phyloP scores from a whole-genome alignment of 78 protist genomes.

The Creolimax fragrantissima region DNA sequence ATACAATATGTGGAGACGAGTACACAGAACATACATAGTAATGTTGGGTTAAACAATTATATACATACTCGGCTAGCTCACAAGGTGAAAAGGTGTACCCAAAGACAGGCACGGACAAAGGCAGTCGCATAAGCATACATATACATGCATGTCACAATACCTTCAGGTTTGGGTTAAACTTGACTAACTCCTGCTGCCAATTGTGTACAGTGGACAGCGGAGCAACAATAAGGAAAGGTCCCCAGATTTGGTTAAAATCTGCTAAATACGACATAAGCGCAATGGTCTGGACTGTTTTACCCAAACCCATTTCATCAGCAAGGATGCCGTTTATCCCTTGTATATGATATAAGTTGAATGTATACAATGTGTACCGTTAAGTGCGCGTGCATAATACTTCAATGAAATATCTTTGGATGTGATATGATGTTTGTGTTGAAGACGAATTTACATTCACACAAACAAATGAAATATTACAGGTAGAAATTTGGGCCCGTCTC shows the following conservation, averaged over 20 bases:
- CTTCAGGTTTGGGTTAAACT: conserved; percentile 30
- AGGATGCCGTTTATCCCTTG: conserved; percentile 75
- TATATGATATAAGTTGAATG: neutral
- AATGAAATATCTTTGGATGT: too few species aligned
- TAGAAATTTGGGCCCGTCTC: too few species aligned
- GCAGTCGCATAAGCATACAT: too few species aligned
- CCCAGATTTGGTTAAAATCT: neutral
- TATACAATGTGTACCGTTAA: neutral
- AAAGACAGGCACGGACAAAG: too few species aligned
- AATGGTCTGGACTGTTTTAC: conserved; percentile 52
- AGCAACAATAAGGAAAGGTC: conserved; percentile 38
- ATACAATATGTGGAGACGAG: too few species aligned
- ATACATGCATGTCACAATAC: neutral
- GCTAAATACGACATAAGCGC: conserved; percentile 39
- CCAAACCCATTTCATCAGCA: conserved; percentile 79
- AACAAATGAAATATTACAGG: too few species aligned
- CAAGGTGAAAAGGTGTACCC: too few species aligned
- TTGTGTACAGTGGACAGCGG: conserved; percentile 46
- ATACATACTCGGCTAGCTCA: too few species aligned
- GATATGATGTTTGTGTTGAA: too few species aligned
- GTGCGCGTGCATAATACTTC: neutral
- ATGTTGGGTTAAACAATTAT: too few species aligned
- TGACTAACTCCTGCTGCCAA: conserved; percentile 34
- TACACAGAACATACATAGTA: too few species aligned
- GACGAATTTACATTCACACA: too few species aligned